Percentiles rank a stretch among this genome's conserved stretches.
These are phyloP conservation scores for Lepidium aucheri DNA, from an alignment of 345 rosid species.

Conservation along the genomic window DNA sequence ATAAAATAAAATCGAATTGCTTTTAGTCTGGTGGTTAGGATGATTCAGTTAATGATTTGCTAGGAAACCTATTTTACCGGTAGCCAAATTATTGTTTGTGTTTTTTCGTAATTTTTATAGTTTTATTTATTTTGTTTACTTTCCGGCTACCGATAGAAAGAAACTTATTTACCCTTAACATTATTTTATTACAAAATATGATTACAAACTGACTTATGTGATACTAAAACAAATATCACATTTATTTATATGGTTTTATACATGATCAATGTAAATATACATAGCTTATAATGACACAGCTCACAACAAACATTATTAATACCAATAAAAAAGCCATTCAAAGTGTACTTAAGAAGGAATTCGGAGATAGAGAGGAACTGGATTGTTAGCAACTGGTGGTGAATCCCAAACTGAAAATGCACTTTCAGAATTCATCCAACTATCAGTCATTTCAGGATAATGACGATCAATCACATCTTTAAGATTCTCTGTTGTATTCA, in stretches of 20 bases:
- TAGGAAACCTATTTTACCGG: no score
- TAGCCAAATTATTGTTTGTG: no score
- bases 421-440: slow-evolving; percentile 53
- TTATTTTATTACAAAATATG: no score
- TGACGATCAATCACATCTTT: slow-evolving; percentile 49
- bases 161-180: no score
- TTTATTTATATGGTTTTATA: no score
- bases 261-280: neutral
- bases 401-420: slow-evolving; percentile 64
- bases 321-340: neutral
- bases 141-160: no score
- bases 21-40: no score
- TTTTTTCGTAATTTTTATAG: no score
- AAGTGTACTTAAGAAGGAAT: slow-evolving; percentile 22
- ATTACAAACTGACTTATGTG: neutral
- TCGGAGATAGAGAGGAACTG: slow-evolving; percentile 40
- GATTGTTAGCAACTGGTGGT: slow-evolving; percentile 22
- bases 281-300: neutral
- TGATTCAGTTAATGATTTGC: no score
- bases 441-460: slow-evolving; percentile 37
- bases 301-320: neutral
- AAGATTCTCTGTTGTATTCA: slow-evolving; percentile 41
- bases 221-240: neutral
- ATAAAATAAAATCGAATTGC: no score
- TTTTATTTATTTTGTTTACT: no score